Percentiles rank a stretch among this genome's conserved stretches.
phyloP scores from a whole-genome alignment of 108 stramenopile species.

The Nannochloropsis salina region DNA sequence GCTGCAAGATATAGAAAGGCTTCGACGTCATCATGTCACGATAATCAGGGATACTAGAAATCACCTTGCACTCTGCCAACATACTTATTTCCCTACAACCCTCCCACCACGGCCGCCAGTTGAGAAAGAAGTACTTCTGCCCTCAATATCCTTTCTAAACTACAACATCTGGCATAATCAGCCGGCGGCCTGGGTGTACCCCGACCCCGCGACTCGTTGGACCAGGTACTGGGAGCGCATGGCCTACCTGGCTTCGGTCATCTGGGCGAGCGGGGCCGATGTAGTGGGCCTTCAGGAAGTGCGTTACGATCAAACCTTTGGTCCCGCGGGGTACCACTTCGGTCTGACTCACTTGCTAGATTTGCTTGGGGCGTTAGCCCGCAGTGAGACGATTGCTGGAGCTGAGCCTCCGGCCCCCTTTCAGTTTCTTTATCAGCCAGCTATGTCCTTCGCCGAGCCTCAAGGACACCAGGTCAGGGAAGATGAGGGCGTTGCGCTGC shows the following conservation, averaged over 20 bases:
- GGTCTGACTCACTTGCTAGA: neutral
- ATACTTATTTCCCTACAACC: neutral
- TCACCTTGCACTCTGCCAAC: neutral
- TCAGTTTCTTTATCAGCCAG: neutral
- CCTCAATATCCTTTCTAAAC: neutral
- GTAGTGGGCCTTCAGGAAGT: neutral
- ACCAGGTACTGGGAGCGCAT: conserved; percentile 3
- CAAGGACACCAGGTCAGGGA: neutral
- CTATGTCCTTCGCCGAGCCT: conserved; percentile 8
- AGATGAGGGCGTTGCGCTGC: neutral
- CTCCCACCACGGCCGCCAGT: neutral
- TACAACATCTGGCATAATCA: conserved; percentile 11
- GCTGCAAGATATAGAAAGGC: neutral
- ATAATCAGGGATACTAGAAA: neutral
- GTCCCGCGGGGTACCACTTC: neutral
- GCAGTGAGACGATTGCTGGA: neutral
- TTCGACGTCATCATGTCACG: neutral
- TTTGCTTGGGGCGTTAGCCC: neutral
- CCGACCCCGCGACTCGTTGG: neutral
- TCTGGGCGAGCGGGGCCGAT: neutral
- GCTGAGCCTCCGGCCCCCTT: neutral
- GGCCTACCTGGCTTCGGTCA: neutral
- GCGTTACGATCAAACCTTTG: neutral
- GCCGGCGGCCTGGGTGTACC: conserved; percentile 15
- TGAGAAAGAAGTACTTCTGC: neutral